Evolutionary conservation across 2,329 filamentous ascomycete species (phyloP).

Genomic region (Cladosporium sp.): DNA sequence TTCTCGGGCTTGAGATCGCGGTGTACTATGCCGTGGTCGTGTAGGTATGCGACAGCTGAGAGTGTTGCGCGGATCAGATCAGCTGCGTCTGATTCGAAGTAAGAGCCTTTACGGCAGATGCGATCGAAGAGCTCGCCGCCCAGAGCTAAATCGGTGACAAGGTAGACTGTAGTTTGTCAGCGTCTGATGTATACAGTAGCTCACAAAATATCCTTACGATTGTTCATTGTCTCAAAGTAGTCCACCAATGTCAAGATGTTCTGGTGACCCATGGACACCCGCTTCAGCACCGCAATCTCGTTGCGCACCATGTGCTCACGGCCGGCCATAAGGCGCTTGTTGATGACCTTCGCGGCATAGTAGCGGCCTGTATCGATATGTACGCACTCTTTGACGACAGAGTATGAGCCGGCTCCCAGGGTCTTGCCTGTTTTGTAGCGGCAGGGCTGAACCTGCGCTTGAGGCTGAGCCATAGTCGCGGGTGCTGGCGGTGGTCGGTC

Average conservation of each 20-base stretch:
- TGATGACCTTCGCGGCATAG: constrained; percentile 99
- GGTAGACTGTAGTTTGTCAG: constrained; percentile 60
- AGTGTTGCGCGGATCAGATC: constrained; percentile 92
- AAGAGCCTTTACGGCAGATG: constrained; percentile 96
- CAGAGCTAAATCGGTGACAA: constrained; percentile 93
- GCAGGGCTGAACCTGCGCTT: constrained; percentile 77
- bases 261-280: constrained; percentile 97
- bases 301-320: constrained; percentile 99
- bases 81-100: constrained; percentile 95
- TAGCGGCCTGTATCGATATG: constrained; percentile 97
- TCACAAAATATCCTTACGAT: constrained; percentile 53
- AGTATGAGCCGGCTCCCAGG: constrained; percentile 92
- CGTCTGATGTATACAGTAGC: neutral
- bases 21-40: constrained; percentile 98
- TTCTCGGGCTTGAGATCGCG: constrained; percentile 98
- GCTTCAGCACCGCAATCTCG: constrained; percentile 95
- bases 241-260: constrained; percentile 97
- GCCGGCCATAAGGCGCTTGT: constrained; percentile 95
- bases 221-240: constrained; percentile 99
- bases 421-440: constrained; percentile 99
- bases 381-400: constrained; percentile 97
- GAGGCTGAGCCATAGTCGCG: constrained; percentile 17
- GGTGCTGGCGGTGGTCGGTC: neutral
- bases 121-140: constrained; percentile 97
- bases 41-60: constrained; percentile 95